Evolutionary conservation across 768 basidiomycete genomes (phyloP).

Genomic region (Suillus hirtellus): DNA sequence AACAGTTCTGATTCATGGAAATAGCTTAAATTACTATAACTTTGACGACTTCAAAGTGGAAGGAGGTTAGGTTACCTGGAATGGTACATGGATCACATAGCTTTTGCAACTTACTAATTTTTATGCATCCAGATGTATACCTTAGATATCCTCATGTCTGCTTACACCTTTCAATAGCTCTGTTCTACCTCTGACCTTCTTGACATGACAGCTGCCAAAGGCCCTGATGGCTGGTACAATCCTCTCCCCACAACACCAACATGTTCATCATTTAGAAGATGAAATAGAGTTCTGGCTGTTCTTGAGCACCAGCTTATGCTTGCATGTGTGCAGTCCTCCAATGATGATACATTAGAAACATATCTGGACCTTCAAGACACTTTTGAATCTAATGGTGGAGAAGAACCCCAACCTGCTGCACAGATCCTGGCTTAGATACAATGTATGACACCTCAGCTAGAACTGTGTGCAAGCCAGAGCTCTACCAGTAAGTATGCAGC

Average conservation of each 20-base stretch:
- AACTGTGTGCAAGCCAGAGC: constrained; percentile 47
- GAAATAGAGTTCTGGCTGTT: constrained; percentile 53
- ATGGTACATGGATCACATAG: no score
- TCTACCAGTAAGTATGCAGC: constrained; percentile 39
- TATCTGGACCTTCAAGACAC: constrained; percentile 73
- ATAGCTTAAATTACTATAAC: no score
- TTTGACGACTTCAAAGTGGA: no score
- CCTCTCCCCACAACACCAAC: constrained; percentile 33
- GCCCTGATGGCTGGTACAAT: no score
- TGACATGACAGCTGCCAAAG: no score
- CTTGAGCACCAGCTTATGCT: constrained; percentile 57
- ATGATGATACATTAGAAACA: constrained; percentile 45
- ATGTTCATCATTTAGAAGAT: constrained; percentile 51
- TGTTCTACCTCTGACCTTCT: no score
- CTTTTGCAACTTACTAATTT: no score
- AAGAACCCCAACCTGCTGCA: constrained; percentile 4
- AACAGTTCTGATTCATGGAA: no score
- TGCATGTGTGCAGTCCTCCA: constrained; percentile 45
- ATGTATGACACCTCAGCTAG: constrained; percentile 50
- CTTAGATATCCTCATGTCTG: no score
- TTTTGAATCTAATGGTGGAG: constrained; percentile 82
- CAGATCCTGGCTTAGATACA: constrained; percentile 61
- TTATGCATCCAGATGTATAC: no score
- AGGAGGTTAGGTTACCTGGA: no score
- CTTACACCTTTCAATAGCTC: no score